Conservation (phyloP, 352 stramenopile genomes). For the Aphanomyces cochlioides region DNA sequence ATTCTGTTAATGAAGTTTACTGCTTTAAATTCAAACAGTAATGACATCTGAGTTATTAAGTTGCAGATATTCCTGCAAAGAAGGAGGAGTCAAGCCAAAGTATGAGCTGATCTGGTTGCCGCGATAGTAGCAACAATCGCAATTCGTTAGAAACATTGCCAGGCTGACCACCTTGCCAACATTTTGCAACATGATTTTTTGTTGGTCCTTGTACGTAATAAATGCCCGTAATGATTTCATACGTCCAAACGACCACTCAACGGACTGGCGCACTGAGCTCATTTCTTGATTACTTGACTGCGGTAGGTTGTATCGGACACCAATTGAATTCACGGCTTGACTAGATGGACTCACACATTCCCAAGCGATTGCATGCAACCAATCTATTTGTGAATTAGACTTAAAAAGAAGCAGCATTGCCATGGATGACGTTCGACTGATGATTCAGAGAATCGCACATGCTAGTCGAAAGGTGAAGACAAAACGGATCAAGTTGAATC, state of each 20-base stretch:
- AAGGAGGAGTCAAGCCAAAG: background rate
- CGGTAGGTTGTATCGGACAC: too few species aligned
- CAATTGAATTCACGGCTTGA: too few species aligned
- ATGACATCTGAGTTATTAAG: background rate
- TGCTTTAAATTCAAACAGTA: background rate
- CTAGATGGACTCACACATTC: too few species aligned
- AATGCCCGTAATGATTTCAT: slow-evolving; percentile 31
- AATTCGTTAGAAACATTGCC: slow-evolving; percentile 11
- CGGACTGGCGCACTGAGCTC: slow-evolving; percentile 24
- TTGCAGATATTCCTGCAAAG: background rate
- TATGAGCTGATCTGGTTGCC: slow-evolving; percentile 9
- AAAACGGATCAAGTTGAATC: too few species aligned
- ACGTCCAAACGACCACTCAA: slow-evolving; percentile 31
- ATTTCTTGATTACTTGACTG: slow-evolving; percentile 29
- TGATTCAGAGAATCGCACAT: too few species aligned
- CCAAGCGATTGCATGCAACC: too few species aligned
- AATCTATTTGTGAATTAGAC: too few species aligned
- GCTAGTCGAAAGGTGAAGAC: too few species aligned
- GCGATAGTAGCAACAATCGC: background rate
- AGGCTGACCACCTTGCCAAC: slow-evolving; percentile 2
- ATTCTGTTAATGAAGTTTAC: too few species aligned
- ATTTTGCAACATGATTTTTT: slow-evolving; percentile 4
- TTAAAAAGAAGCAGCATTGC: too few species aligned
- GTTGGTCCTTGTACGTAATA: slow-evolving; percentile 29
- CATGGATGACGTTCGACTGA: too few species aligned